Conservation (phyloP, 2,329 filamentous ascomycete species). For the Paecilomyces fulvus region DNA sequence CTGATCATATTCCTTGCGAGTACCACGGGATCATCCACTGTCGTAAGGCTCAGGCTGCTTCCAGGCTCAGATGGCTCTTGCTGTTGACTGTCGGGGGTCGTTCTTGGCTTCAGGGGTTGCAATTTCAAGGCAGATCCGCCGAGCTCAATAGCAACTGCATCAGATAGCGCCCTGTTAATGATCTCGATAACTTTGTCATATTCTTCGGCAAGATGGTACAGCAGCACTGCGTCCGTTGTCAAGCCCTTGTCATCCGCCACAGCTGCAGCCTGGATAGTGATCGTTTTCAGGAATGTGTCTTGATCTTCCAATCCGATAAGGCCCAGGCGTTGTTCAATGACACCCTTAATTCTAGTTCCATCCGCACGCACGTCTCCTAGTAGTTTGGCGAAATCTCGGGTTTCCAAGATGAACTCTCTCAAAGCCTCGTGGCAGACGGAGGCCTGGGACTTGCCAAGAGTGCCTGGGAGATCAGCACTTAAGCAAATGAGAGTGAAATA, state of each 20-base stretch:
- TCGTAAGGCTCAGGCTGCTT: constrained; percentile 52
- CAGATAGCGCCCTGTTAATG: constrained; percentile 80
- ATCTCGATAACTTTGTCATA: constrained; percentile 91
- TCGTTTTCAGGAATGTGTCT: constrained; percentile 79
- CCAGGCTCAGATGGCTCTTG: constrained; percentile 35
- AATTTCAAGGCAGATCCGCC: constrained; percentile 71
- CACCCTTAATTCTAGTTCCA: constrained; percentile 73
- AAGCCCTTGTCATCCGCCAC: constrained; percentile 92
- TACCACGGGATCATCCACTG: constrained; percentile 58
- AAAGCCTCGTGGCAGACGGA: constrained; percentile 85
- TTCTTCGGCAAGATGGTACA: constrained; percentile 91
- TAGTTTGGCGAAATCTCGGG: constrained; percentile 86
- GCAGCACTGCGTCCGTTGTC: constrained; percentile 83
- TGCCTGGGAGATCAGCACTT: constrained; percentile 71
- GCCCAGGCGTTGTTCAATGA: constrained; percentile 75
- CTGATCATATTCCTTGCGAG: constrained; percentile 55
- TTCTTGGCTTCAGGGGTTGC: constrained; percentile 69
- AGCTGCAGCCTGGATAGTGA: constrained; percentile 84
- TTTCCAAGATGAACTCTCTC: constrained; percentile 91
- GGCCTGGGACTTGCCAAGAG: constrained; percentile 66
- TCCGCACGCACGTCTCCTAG: constrained; percentile 85
- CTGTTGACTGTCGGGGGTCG: constrained; percentile 29
- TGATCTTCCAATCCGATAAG: constrained; percentile 74
- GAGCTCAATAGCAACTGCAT: constrained; percentile 78
- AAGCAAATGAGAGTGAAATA: constrained; percentile 88